These are phyloP conservation scores for Chrysanthemum lavandulifolium DNA, from an alignment of 129 eudicot species.

Conservation along the genomic window DNA sequence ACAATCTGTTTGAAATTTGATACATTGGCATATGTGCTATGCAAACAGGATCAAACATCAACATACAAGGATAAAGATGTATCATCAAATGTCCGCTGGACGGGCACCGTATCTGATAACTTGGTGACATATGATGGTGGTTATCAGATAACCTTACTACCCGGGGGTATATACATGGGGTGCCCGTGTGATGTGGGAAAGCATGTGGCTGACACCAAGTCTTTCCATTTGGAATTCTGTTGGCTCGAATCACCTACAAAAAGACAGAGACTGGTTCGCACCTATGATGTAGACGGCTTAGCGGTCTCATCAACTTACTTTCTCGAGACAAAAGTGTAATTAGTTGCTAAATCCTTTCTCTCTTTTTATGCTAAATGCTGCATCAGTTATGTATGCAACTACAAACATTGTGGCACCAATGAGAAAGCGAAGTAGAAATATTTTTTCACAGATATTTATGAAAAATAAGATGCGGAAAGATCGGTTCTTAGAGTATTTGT, in stretches of 20 bases:
- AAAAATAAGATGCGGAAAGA: not conserved
- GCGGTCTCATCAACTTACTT: slow-evolving; percentile 87
- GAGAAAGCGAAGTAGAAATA: not conserved
- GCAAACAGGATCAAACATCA: slow-evolving; percentile 58
- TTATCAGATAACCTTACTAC: slow-evolving; percentile 67
- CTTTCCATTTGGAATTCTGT: slow-evolving; percentile 89
- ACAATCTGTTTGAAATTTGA: slow-evolving; percentile 6
- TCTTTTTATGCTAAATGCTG: not conserved
- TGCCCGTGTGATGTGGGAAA: slow-evolving; percentile 76
- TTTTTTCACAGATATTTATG: not conserved
- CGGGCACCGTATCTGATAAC: slow-evolving; percentile 55
- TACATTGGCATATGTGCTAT: not conserved
- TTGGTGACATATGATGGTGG: slow-evolving; percentile 74
- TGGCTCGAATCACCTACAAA: slow-evolving; percentile 81
- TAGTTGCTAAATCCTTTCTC: not conserved
- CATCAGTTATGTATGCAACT: not conserved
- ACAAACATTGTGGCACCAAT: not conserved
- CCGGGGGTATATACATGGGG: slow-evolving; percentile 97
- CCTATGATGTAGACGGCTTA: slow-evolving; percentile 80
- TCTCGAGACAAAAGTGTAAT: slow-evolving; percentile 64
- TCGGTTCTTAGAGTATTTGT: not conserved
- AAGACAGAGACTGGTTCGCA: slow-evolving; percentile 91
- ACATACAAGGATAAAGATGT: slow-evolving; percentile 46
- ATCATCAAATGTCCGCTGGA: slow-evolving; percentile 72
- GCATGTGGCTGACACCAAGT: slow-evolving; percentile 56